These are phyloP conservation scores for Lolium multiflorum DNA, from an alignment of 176 grass and related monocot genomes.

Conservation along the genomic window DNA sequence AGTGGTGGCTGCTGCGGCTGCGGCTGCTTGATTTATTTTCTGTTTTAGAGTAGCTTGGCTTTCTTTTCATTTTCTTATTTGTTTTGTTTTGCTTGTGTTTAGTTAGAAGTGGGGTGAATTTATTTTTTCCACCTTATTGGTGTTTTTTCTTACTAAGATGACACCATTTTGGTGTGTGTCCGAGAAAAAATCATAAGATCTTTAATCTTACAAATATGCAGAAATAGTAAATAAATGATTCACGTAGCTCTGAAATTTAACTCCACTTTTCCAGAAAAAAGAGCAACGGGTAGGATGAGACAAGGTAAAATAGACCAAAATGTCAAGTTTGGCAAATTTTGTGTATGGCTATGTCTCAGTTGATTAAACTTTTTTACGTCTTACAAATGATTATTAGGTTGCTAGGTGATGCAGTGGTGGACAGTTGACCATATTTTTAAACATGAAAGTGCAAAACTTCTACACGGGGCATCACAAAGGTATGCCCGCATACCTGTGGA, in stretches of 20 bases:
- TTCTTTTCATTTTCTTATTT: neutral
- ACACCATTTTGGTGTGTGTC: neutral
- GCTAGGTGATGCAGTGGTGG: neutral
- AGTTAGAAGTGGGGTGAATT: neutral
- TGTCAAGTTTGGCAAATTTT: neutral
- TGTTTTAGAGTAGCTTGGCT: neutral
- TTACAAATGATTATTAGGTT: neutral
- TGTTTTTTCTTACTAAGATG: neutral
- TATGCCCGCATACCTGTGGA: constrained; percentile 68
- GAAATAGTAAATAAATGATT: neutral
- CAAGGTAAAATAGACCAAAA: neutral
- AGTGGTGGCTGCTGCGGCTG: neutral
- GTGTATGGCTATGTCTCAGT: neutral
- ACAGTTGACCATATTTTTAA: constrained; percentile 1
- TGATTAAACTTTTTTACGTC: neutral
- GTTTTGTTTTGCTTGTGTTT: neutral
- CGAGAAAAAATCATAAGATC: neutral
- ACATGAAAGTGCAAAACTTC: constrained; percentile 12
- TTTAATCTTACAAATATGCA: neutral
- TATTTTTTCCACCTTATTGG: neutral
- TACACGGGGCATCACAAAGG: neutral
- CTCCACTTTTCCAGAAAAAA: too few species aligned
- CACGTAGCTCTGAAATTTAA: neutral
- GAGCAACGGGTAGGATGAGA: too few species aligned
- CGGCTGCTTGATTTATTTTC: neutral